Evolutionary conservation across 805 yeast genomes (phyloP).

Genomic region (Henningerozyma blattae): DNA sequence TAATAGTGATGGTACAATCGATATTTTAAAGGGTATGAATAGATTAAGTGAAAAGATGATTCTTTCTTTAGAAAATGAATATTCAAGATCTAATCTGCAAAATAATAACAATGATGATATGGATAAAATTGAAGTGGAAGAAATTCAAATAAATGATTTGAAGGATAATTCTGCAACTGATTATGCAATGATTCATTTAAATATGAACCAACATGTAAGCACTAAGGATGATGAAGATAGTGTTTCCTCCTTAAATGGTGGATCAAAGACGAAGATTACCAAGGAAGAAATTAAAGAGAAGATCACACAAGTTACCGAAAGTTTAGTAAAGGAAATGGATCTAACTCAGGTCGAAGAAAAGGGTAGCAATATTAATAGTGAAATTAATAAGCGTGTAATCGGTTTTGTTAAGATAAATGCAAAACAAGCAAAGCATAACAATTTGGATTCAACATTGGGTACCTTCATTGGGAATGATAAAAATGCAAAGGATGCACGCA

Average conservation of each 20-base stretch:
- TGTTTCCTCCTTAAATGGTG: background rate
- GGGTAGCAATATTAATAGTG: conserved; percentile 14
- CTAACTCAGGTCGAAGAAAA: conserved; percentile 1
- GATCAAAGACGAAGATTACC: background rate
- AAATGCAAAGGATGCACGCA: conserved; percentile 21
- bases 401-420: conserved; percentile 40
- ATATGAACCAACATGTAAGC: conserved; percentile 1
- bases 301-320: background rate
- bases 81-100: conserved; percentile 26
- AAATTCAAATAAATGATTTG: conserved; percentile 39
- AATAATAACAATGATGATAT: conserved; percentile 20
- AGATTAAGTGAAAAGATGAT: conserved; percentile 76
- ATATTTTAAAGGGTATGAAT: conserved; percentile 80
- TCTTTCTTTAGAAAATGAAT: conserved; percentile 35
- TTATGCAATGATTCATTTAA: conserved; percentile 38
- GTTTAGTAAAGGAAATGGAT: background rate
- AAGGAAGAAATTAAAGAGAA: background rate
- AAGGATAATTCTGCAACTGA: conserved; percentile 35
- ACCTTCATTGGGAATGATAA: conserved; percentile 16
- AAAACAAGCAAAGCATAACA: conserved; percentile 34
- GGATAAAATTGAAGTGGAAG: conserved; percentile 30
- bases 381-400: conserved; percentile 29
- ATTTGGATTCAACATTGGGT: conserved; percentile 16
- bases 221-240: background rate
- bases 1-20: conserved; percentile 50